Evolutionary conservation across 257 asterid genomes (phyloP).

Genomic region (Linaria vulgaris): DNA sequence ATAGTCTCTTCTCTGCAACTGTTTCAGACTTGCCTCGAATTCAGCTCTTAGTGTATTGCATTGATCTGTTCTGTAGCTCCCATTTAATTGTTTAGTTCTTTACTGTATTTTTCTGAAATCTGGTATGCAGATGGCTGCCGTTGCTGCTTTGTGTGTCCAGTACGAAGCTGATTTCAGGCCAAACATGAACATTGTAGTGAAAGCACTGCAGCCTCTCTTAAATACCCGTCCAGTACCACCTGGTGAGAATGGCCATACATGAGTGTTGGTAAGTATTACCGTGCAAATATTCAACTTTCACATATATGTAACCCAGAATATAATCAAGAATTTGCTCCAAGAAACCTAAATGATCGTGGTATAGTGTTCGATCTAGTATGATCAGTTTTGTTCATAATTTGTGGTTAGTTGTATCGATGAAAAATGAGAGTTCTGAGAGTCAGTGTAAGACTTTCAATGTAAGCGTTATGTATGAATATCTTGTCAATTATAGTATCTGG

Average conservation of each 20-base stretch:
- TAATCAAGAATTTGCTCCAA: no score
- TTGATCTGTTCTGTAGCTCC: slow-evolving; percentile 3
- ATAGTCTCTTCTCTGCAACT: no score
- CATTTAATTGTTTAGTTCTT: slow-evolving; percentile 3
- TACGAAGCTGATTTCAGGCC: slow-evolving; percentile 63
- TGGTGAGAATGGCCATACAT: slow-evolving; percentile 37
- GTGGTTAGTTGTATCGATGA: no score
- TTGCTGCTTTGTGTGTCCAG: slow-evolving; percentile 56
- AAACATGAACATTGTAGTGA: slow-evolving; percentile 60
- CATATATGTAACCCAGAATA: slow-evolving; percentile 25
- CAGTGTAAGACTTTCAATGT: no score
- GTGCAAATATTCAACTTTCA: background rate
- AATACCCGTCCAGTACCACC: slow-evolving; percentile 47
- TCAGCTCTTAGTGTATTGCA: no score
- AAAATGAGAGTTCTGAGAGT: no score
- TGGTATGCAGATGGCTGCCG: slow-evolving; percentile 57
- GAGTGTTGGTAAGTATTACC: slow-evolving; percentile 16
- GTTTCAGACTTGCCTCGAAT: no score
- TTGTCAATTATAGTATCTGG: no score
- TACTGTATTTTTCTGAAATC: background rate
- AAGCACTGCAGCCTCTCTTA: slow-evolving; percentile 58
- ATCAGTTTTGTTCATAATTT: no score
- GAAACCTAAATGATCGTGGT: no score
- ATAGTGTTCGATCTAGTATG: no score
- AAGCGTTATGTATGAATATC: no score